phyloP scores from a whole-genome alignment of 176 grass and related monocot genomes.

The Carex parvula region DNA sequence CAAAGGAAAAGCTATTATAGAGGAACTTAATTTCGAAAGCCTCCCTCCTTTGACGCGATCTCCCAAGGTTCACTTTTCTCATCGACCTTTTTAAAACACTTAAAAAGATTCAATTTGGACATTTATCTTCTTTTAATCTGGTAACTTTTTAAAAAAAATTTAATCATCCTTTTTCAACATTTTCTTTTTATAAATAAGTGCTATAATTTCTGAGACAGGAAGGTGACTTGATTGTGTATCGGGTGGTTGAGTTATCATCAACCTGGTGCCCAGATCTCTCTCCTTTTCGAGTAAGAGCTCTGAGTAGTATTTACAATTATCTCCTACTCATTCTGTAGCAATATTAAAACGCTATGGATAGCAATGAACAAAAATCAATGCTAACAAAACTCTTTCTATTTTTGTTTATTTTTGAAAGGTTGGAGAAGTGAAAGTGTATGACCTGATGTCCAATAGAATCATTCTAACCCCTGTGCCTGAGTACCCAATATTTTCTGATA shows the following conservation, averaged over 20 bases:
- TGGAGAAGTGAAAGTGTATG: constrained; percentile 75
- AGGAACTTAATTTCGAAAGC: constrained; percentile 53
- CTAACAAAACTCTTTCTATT: background rate
- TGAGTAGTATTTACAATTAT: background rate
- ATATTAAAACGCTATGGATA: background rate
- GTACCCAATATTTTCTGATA: constrained; percentile 48
- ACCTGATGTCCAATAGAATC: constrained; percentile 56
- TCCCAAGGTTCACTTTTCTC: constrained; percentile 49
- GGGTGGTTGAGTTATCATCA: constrained; percentile 74
- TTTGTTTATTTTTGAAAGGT: constrained; percentile 50
- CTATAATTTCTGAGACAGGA: constrained; percentile 43
- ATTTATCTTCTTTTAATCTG: background rate
- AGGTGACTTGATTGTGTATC: constrained; percentile 80
- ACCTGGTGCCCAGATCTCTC: constrained; percentile 90
- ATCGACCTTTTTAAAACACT: constrained; percentile 7
- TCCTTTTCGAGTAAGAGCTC: constrained; percentile 54
- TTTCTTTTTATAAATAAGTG: background rate
- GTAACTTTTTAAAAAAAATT: background rate
- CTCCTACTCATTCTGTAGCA: constrained; percentile 1
- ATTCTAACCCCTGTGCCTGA: constrained; percentile 61
- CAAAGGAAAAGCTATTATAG: constrained; percentile 31
- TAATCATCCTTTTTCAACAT: background rate
- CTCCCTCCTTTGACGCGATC: constrained; percentile 60
- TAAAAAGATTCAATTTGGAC: background rate
- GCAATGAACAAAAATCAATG: background rate